Evolutionary conservation across 2,329 filamentous ascomycete species (phyloP).

Genomic region (Scytalidium sp.): DNA sequence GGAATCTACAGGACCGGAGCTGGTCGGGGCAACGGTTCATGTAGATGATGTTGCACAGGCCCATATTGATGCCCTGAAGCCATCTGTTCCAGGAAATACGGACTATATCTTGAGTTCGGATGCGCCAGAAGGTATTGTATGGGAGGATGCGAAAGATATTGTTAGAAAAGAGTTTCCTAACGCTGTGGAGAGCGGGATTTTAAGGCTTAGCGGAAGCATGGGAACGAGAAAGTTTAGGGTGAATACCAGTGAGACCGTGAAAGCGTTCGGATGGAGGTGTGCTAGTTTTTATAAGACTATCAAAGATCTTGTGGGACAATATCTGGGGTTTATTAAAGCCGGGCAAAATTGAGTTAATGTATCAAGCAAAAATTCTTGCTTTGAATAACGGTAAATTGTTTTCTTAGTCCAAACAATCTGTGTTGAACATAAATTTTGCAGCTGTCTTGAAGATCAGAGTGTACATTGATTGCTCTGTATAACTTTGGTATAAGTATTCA

Average conservation of each 20-base stretch:
- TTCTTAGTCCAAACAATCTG: too few species aligned
- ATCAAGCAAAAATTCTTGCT: too few species aligned
- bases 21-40: conserved; percentile 12
- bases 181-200: conserved; percentile 15
- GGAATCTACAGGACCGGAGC: conserved; percentile 6
- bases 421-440: too few species aligned
- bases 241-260: conserved; percentile 11
- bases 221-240: conserved; percentile 5
- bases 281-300: conserved; percentile 12
- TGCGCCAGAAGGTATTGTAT: conserved; percentile 10
- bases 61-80: conserved; percentile 16
- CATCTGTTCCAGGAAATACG: conserved; percentile 12
- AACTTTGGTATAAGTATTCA: too few species aligned
- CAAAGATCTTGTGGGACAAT: conserved; percentile 13
- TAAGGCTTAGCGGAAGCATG: conserved; percentile 8
- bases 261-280: conserved; percentile 14
- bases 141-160: conserved; percentile 17
- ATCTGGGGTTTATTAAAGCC: conserved; percentile 11
- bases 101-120: conserved; percentile 12
- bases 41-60: conserved; percentile 17
- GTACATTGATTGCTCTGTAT: too few species aligned
- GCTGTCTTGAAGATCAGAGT: too few species aligned
- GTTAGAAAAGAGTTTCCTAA: conserved; percentile 14
- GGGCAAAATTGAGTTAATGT: conserved; percentile 11
- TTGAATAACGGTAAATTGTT: too few species aligned